phyloP scores from a whole-genome alignment of 1,284 basidiomycete species.

The Apiotrichum veenhuisii region DNA sequence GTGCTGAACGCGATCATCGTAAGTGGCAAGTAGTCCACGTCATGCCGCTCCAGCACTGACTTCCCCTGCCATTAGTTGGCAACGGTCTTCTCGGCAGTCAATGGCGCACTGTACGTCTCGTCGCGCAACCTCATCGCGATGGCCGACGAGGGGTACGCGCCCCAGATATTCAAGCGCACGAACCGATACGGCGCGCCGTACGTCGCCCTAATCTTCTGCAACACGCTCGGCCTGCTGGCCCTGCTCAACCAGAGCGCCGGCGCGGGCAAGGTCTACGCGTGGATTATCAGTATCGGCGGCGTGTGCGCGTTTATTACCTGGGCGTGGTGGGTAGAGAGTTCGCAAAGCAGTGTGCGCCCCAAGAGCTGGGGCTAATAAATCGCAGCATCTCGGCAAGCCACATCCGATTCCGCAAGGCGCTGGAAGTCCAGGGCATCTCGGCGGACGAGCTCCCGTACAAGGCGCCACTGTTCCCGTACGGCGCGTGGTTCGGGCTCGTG shows the following conservation, averaged over 20 bases:
- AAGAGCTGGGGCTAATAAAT: too few relatives aligned
- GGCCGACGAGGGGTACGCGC: conserved; percentile 56
- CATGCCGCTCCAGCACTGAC: conserved; percentile 26
- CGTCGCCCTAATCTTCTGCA: conserved; percentile 32
- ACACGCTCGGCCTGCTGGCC: conserved; percentile 39
- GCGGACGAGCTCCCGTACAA: conserved; percentile 50
- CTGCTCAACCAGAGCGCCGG: conserved; percentile 30
- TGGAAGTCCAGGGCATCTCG: conserved; percentile 42
- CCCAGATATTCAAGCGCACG: conserved; percentile 54
- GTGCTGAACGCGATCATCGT: conserved; percentile 1
- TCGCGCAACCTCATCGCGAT: conserved; percentile 52
- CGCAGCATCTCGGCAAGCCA: conserved; percentile 11
- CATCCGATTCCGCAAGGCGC: conserved; percentile 50
- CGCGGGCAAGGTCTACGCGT: conserved; percentile 24
- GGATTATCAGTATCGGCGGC: conserved; percentile 19
- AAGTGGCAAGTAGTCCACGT: not conserved
- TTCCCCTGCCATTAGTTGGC: conserved; percentile 61
- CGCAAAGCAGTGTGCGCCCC: not conserved
- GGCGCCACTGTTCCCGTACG: conserved; percentile 5
- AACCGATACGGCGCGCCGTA: conserved; percentile 46
- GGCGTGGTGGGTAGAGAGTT: not conserved
- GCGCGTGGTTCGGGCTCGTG: conserved; percentile 9
- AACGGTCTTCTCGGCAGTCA: conserved; percentile 45
- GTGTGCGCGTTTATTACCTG: conserved; percentile 14
- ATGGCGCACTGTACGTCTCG: conserved; percentile 18